phyloP scores from a whole-genome alignment of 768 basidiomycete genomes.

The Gyrodon lividus region DNA sequence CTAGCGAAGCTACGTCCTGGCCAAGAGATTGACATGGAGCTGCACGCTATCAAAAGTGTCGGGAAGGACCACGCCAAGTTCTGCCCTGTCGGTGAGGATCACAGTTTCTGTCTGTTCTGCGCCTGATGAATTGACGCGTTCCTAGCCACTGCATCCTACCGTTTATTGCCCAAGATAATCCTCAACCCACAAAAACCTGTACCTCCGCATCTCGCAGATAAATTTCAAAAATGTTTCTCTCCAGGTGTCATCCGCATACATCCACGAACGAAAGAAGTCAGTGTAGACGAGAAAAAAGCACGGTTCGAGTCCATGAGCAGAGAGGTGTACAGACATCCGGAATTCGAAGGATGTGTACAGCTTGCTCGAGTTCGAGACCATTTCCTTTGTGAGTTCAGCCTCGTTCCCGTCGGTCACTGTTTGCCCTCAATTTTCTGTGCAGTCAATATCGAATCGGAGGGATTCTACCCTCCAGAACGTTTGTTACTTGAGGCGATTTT shows the following conservation, averaged over 20 bases:
- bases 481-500: constrained; percentile 76
- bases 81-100: constrained; percentile 79
- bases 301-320: constrained; percentile 88
- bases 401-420: neutral
- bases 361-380: constrained; percentile 86
- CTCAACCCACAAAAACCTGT: constrained; percentile 71
- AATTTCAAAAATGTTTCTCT: constrained; percentile 88
- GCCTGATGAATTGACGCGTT: neutral
- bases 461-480: constrained; percentile 82
- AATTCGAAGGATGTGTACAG: constrained; percentile 82
- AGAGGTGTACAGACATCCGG: constrained; percentile 89
- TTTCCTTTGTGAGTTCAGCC: constrained; percentile 75
- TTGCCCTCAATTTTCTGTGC: constrained; percentile 27
- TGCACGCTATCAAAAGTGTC: constrained; percentile 90
- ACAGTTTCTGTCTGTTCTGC: neutral
- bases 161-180: constrained; percentile 81
- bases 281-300: constrained; percentile 61
- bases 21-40: constrained; percentile 78
- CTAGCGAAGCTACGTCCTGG: constrained; percentile 91
- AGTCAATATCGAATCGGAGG: constrained; percentile 89
- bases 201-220: constrained; percentile 70
- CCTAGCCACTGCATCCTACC: constrained; percentile 92
- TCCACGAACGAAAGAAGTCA: constrained; percentile 54
- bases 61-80: constrained; percentile 97
- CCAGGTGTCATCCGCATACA: constrained; percentile 72